Base-by-base conservation (phyloP, 441 rosid species). In the Rhodomyrtus psidioides region DNA sequence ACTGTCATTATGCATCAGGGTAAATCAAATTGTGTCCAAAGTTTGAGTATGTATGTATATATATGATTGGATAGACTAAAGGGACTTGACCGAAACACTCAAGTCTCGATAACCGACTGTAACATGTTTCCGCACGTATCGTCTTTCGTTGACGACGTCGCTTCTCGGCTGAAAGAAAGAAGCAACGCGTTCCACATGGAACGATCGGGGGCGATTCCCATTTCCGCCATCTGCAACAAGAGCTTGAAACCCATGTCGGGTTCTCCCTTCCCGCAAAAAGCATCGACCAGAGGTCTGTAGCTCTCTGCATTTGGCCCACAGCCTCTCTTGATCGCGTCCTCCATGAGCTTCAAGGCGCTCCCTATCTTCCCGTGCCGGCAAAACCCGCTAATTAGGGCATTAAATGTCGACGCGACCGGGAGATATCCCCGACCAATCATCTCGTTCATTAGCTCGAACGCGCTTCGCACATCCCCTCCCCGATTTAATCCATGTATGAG, bases 251-350 rank as follows among this genome's bases (percentile, higher is more conserved):
- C 94, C 86, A 87, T 94, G 39, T 91, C 87, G 58, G 88, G 65
- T 30, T 92, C 94, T 28, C 93, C 93, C 19, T 88, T 90, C 89
- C 84, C 81, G 59, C 94, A 93, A 59, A 93, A 88, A 39, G 86
- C 91, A 86, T 91, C 85, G 44, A 97, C 87, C 86, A 93, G 62
- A 12, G 92, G 89, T 53, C 86, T 85, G 82, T 94, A 94, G 88
- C 94, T 91, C 86, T 87, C 92, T 44, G 55, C 59, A 87, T 92
- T 91, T 30, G 91, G 93, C 34, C 84, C 17, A 12, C 93, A 93
- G 12, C 95, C 98, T 91, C 94, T 93, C 54, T 87, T 86, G 46
- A 88, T 90, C 93, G 94, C 89, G 88, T 95, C 97, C 83, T 94
- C 96, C 81, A 95, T 81, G 74, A 97, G 89, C 87, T 91, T 93